Conservation (phyloP, 805 yeast genomes). For the Wickerhamiella shivajii region DNA sequence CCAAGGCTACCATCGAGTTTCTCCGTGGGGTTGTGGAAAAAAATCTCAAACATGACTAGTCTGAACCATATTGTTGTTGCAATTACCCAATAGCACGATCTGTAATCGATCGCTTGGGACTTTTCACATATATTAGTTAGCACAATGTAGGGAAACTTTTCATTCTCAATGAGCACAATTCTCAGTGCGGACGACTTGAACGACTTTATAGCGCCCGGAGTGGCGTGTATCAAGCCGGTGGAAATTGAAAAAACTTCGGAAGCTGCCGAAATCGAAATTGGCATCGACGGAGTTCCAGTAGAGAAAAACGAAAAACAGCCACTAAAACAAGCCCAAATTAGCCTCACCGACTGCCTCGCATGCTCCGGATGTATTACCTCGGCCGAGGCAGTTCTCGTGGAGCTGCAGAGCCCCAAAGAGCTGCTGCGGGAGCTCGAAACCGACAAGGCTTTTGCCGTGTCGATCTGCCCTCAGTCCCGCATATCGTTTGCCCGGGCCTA, state of each 20-base stretch:
- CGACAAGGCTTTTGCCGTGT: conserved; percentile 44
- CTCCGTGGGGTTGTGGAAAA: conserved; percentile 47
- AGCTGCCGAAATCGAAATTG: conserved; percentile 42
- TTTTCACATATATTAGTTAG: too few species aligned
- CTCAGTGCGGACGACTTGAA: conserved; percentile 85
- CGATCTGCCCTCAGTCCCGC: conserved; percentile 76
- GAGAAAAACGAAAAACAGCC: conserved; percentile 33
- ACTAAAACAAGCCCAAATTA: conserved; percentile 70
- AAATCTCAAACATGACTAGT: conserved; percentile 22
- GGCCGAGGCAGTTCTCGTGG: conserved; percentile 87
- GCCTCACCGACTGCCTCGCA: conserved; percentile 85
- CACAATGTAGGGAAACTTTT: too few species aligned
- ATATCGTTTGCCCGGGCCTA: conserved; percentile 66
- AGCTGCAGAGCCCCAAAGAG: conserved; percentile 79
- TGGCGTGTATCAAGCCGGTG: conserved; percentile 86
- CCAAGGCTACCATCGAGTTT: conserved; percentile 54
- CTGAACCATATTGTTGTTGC: too few species aligned
- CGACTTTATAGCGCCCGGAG: conserved; percentile 88
- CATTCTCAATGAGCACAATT: conserved; percentile 90
- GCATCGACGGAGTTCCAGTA: conserved; percentile 41
- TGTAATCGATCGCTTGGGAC: too few species aligned
- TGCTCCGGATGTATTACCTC: conserved; percentile 96
- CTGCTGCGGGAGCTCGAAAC: conserved; percentile 41
- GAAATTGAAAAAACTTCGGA: conserved; percentile 28
- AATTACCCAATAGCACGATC: too few species aligned